Percentiles rank a stretch among this genome's conserved stretches.
phyloP scores from a whole-genome alignment of 805 yeast genomes.

The Saccharomycopsis olivae region DNA sequence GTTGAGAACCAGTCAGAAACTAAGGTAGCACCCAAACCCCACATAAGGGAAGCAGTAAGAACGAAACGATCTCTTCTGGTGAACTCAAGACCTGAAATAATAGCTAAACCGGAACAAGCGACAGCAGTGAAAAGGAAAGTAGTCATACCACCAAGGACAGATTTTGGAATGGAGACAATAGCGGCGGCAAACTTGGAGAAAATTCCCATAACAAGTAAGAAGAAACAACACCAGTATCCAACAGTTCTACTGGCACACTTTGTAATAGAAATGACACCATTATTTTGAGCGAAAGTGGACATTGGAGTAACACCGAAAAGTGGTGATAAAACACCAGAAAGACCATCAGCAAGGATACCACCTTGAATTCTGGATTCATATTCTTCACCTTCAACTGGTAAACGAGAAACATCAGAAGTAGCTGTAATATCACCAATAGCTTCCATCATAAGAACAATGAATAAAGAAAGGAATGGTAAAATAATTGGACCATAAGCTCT shows the following conservation, averaged over 20 bases:
- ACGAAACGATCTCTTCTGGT: conserved; percentile 68
- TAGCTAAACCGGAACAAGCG: conserved; percentile 63
- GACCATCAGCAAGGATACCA: conserved; percentile 83
- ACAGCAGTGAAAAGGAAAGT: conserved; percentile 67
- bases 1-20: conserved; percentile 54
- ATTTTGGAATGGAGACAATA: conserved; percentile 68
- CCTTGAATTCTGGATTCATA: conserved; percentile 88
- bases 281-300: conserved; percentile 90
- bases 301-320: conserved; percentile 68
- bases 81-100: conserved; percentile 40
- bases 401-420: conserved; percentile 80
- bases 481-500: conserved; percentile 77
- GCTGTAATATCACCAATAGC: conserved; percentile 94
- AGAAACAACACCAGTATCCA: conserved; percentile 75
- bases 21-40: conserved; percentile 58
- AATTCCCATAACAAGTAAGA: conserved; percentile 76
- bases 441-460: conserved; percentile 78
- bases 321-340: conserved; percentile 69
- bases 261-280: conserved; percentile 88
- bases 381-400: conserved; percentile 70
- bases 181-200: conserved; percentile 85
- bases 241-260: conserved; percentile 80
- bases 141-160: conserved; percentile 85
- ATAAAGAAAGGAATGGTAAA: conserved; percentile 76
- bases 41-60: conserved; percentile 50